phyloP scores from a whole-genome alignment of 2,329 filamentous ascomycete genomes.

The Shiraia bambusicola region DNA sequence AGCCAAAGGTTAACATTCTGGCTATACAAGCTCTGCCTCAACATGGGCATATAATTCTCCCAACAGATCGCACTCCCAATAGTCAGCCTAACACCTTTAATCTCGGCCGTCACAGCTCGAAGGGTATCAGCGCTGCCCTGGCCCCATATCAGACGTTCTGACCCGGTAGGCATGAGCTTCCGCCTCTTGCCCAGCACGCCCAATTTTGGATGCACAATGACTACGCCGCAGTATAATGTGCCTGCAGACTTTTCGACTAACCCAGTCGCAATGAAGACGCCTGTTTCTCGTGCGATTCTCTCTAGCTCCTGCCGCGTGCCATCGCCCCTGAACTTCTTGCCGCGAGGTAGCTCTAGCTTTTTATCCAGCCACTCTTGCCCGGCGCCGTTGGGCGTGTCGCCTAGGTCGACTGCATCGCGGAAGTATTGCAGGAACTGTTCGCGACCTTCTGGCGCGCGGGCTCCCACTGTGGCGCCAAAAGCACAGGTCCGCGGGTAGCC shows the following conservation, averaged over 20 bases:
- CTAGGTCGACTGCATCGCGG: conserved; percentile 75
- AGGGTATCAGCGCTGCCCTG: conserved; percentile 80
- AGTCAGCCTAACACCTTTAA: conserved; percentile 77
- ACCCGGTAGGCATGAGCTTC: conserved; percentile 90
- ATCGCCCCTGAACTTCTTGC: conserved; percentile 60
- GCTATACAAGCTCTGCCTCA: conserved; percentile 79
- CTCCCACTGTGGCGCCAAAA: conserved; percentile 76
- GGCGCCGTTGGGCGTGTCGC: conserved; percentile 71
- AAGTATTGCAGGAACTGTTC: conserved; percentile 85
- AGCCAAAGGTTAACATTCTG: conserved; percentile 93
- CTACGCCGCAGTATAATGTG: conserved; percentile 77
- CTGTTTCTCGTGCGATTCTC: conserved; percentile 70
- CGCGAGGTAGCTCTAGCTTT: conserved; percentile 55
- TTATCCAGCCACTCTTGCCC: conserved; percentile 71
- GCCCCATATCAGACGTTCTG: conserved; percentile 84
- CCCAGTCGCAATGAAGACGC: conserved; percentile 79
- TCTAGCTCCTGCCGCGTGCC: conserved; percentile 82
- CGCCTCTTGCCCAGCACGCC: conserved; percentile 81
- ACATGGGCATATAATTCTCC: conserved; percentile 94
- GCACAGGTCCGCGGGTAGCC: conserved; percentile 82
- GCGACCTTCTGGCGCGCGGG: conserved; percentile 66
- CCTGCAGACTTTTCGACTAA: conserved; percentile 78
- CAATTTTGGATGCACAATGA: conserved; percentile 75
- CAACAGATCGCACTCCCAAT: conserved; percentile 90
- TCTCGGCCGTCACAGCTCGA: conserved; percentile 73